A percentile compares a stretch with the other conserved stretches of the same genome.
Conservation (phyloP, 2,329 filamentous ascomycete genomes). For the Epichloe typhina region DNA sequence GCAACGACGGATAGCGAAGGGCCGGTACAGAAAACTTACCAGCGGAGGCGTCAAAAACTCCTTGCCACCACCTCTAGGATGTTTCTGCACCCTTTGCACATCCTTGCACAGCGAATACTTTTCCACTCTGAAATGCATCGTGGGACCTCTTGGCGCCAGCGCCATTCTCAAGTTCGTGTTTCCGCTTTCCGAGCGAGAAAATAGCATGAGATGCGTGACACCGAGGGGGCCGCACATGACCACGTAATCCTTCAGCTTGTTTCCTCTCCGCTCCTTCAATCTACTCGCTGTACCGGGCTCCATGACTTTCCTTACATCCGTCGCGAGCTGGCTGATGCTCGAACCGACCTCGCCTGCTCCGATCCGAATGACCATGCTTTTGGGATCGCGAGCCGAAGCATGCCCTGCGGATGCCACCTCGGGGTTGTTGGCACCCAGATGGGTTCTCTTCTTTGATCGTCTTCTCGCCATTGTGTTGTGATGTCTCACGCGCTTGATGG, state of each 20-base stretch:
- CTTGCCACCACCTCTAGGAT: conserved; percentile 69
- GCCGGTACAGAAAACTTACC: conserved; percentile 28
- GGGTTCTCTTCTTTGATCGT: conserved; percentile 80
- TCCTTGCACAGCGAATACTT: conserved; percentile 92
- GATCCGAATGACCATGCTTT: conserved; percentile 97
- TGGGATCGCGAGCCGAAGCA: conserved; percentile 58
- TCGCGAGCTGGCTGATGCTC: conserved; percentile 80
- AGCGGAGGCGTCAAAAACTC: conserved; percentile 79
- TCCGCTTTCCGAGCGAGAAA: conserved; percentile 77
- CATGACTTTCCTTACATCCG: conserved; percentile 88
- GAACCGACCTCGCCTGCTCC: conserved; percentile 87
- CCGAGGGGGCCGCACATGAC: conserved; percentile 92
- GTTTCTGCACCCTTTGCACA: conserved; percentile 69
- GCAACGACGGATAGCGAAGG: background rate
- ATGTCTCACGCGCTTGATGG: background rate
- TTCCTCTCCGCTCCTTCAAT: conserved; percentile 78
- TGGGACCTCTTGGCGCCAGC: conserved; percentile 79
- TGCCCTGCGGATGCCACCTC: conserved; percentile 44
- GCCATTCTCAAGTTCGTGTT: conserved; percentile 88
- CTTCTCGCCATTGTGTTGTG: conserved; percentile 57
- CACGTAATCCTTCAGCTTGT: conserved; percentile 81
- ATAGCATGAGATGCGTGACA: conserved; percentile 83
- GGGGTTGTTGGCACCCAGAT: conserved; percentile 53
- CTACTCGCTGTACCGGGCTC: conserved; percentile 85
- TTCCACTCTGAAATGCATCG: conserved; percentile 85